These are phyloP conservation scores for Acanthamoeba pearcei DNA, from an alignment of 208 protist species.

Conservation along the genomic window DNA sequence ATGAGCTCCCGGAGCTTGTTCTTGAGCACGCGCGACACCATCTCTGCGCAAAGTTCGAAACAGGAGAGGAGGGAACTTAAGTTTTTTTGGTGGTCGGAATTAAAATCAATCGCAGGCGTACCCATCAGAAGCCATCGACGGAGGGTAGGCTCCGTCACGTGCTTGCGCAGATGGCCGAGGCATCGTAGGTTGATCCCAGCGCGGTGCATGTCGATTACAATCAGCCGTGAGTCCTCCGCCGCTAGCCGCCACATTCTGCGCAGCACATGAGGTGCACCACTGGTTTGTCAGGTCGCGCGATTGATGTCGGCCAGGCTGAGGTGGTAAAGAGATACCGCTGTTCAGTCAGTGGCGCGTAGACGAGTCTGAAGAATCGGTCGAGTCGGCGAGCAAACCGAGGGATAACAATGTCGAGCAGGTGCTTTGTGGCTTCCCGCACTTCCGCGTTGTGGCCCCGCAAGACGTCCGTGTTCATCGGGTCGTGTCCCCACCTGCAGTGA, in stretches of 20 bases:
- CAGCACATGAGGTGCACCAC: not conserved
- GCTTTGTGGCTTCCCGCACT: not conserved
- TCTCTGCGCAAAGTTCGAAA: not conserved
- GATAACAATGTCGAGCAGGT: not conserved
- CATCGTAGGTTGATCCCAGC: not conserved
- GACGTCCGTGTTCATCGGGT: not conserved
- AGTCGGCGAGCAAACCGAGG: not conserved
- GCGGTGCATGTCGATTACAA: conserved; percentile 33
- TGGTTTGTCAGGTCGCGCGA: not conserved
- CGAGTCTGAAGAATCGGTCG: not conserved
- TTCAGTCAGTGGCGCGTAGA: not conserved
- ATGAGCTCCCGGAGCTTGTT: conserved; percentile 42
- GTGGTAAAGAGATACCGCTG: not conserved
- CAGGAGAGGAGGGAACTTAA: not conserved
- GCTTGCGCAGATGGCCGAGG: not conserved
- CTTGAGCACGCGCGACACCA: conserved; percentile 56
- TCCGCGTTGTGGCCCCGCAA: not conserved
- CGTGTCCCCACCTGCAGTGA: conserved; percentile 5
- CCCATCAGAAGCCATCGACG: not conserved
- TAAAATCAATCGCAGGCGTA: not conserved
- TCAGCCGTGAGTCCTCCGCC: not conserved
- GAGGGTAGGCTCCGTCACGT: not conserved
- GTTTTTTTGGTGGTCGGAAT: not conserved
- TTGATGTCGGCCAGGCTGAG: not conserved
- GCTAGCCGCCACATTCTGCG: not conserved